phyloP scores from a whole-genome alignment of 1,284 basidiomycete genomes.

The Bondarzewia mesenterica region DNA sequence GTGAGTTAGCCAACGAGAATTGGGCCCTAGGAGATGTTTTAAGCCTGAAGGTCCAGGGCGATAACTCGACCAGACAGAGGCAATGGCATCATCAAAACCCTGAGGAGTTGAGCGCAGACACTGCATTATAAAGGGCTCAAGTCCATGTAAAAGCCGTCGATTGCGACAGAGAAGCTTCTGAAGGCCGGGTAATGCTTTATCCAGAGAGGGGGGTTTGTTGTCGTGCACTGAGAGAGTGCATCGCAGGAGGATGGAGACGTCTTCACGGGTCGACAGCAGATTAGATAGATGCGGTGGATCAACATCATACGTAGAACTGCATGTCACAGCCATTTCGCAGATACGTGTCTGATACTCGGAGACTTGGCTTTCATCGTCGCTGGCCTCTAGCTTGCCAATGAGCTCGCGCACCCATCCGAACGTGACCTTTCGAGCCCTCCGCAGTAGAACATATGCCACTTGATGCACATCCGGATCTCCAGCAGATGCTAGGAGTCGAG shows the following conservation, averaged over 20 bases:
- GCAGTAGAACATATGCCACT: conserved; percentile 20
- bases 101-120: conserved; percentile 7
- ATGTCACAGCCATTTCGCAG: conserved; percentile 28
- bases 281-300: conserved; percentile 11
- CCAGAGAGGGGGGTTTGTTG: conserved; percentile 14
- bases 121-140: conserved; percentile 16
- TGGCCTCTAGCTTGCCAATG: conserved; percentile 15
- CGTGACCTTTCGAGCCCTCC: conserved; percentile 21
- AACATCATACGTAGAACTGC: conserved; percentile 33
- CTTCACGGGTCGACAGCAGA: conserved; percentile 7
- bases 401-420: conserved; percentile 30
- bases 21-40: conserved; percentile 17
- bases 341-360: conserved; percentile 19
- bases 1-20: conserved; percentile 30
- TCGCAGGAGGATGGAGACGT: conserved; percentile 24
- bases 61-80: conserved; percentile 29
- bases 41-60: conserved; percentile 20
- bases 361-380: conserved; percentile 14
- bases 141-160: conserved; percentile 19
- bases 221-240: conserved; percentile 27
- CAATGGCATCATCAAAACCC: conserved; percentile 28
- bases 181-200: neutral
- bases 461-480: conserved; percentile 6
- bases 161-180: conserved; percentile 19
- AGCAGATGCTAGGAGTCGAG: conserved; percentile 27